These are phyloP conservation scores for Cenchrus purpureus DNA, from an alignment of 176 grass and related monocot species.

Conservation along the genomic window DNA sequence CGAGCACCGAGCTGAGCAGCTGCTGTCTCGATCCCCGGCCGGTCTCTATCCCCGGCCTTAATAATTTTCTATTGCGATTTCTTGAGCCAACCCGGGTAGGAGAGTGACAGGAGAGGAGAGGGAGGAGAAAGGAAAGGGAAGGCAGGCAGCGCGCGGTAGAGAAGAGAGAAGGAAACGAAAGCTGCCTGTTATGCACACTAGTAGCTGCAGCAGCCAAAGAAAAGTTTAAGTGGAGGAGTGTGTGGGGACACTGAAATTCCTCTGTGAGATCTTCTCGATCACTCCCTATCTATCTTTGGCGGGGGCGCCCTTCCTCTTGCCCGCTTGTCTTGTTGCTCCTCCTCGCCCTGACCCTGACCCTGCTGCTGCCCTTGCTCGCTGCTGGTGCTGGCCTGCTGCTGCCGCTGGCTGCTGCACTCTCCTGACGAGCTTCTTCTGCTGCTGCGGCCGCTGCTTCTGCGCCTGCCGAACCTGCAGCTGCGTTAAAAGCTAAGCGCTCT, in stretches of 20 bases:
- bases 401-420: not conserved
- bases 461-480: conserved; percentile 25
- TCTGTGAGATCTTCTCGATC: conserved; percentile 48
- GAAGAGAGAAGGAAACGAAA: not conserved
- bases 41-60: conserved; percentile 28
- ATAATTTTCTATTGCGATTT: conserved; percentile 9
- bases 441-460: conserved; percentile 13
- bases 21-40: not conserved
- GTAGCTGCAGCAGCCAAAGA: not conserved
- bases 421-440: conserved; percentile 49
- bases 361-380: not conserved
- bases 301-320: conserved; percentile 28
- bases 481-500: conserved; percentile 38
- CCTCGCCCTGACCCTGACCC: not conserved
- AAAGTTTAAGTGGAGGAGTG: conserved; percentile 20
- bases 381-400: no score
- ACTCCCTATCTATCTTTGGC: conserved; percentile 50
- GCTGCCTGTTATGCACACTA: not conserved
- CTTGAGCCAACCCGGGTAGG: not conserved
- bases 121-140: not conserved
- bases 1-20: not conserved
- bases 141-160: no score
- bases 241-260: conserved; percentile 80
- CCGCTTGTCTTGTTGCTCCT: not conserved
- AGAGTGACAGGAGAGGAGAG: not conserved